A percentile compares a stretch with the other conserved stretches of the same genome.
These are phyloP conservation scores for Lentinula boryana DNA, from an alignment of 768 basidiomycete species.

Conservation along the genomic window DNA sequence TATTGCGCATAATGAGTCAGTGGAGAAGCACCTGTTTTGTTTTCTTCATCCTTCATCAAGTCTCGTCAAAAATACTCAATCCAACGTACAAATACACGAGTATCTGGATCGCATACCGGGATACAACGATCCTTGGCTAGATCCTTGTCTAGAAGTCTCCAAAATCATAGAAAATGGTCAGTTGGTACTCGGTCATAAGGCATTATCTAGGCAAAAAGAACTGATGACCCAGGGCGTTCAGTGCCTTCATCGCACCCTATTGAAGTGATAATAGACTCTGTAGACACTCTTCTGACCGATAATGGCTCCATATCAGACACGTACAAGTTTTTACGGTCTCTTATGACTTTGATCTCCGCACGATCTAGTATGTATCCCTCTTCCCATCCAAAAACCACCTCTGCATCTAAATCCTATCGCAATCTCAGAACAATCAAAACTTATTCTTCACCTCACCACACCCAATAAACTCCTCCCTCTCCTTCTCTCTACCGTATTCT, in stretches of 20 bases:
- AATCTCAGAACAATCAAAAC: constrained; percentile 43
- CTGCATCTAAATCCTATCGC: background rate
- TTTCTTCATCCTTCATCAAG: constrained; percentile 49
- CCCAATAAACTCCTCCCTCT: constrained; percentile 45
- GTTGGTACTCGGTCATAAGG: background rate
- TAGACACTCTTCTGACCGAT: constrained; percentile 60
- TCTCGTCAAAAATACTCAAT: constrained; percentile 23
- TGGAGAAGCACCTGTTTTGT: constrained; percentile 40
- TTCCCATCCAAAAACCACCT: constrained; percentile 1
- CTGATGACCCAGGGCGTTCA: background rate
- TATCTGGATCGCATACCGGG: constrained; percentile 46
- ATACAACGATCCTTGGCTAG: constrained; percentile 33
- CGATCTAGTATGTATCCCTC: constrained; percentile 41
- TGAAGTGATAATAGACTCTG: constrained; percentile 65
- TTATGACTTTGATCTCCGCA: constrained; percentile 37
- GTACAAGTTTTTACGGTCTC: constrained; percentile 42
- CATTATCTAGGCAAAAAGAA: background rate
- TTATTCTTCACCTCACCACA: constrained; percentile 52
- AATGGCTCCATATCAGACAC: constrained; percentile 46
- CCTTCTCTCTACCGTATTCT: constrained; percentile 58
- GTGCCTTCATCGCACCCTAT: constrained; percentile 42
- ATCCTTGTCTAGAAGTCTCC: constrained; percentile 32
- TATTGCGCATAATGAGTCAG: constrained; percentile 11
- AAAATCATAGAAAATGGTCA: constrained; percentile 34
- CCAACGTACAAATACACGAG: constrained; percentile 39